Conservation (phyloP, 768 basidiomycete genomes). For the Leccinum arenicola region DNA sequence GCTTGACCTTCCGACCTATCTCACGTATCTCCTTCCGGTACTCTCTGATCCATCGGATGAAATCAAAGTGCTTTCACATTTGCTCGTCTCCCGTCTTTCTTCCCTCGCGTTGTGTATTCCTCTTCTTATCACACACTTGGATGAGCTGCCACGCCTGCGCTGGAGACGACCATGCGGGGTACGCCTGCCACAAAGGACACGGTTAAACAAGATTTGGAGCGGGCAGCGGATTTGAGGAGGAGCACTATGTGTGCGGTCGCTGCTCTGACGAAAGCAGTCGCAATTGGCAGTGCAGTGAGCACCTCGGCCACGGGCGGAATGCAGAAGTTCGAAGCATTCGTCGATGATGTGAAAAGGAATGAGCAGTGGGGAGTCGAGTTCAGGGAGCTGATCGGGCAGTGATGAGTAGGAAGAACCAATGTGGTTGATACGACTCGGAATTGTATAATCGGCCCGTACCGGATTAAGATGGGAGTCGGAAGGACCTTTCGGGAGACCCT, state of each 20-base stretch:
- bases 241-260: conserved; percentile 87
- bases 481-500: conserved; percentile 8
- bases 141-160: conserved; percentile 78
- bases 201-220: conserved; percentile 89
- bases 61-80: conserved; percentile 94
- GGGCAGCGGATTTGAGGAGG: conserved; percentile 86
- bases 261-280: conserved; percentile 72
- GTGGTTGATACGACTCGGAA: neutral
- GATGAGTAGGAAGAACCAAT: neutral
- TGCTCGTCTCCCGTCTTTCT: conserved; percentile 90
- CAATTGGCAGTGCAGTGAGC: conserved; percentile 53
- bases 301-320: conserved; percentile 22
- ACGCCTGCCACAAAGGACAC: conserved; percentile 89
- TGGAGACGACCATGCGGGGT: conserved; percentile 90
- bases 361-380: conserved; percentile 69
- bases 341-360: conserved; percentile 68
- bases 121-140: conserved; percentile 59
- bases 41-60: conserved; percentile 91
- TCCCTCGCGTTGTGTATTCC: conserved; percentile 52
- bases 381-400: conserved; percentile 30
- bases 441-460: neutral
- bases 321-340: conserved; percentile 72
- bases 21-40: conserved; percentile 76
- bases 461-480: conserved; percentile 5
- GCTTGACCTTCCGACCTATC: conserved; percentile 84